These are phyloP conservation scores for Oryza glaberrima DNA, from an alignment of 176 grass and related monocot species.

Conservation along the genomic window DNA sequence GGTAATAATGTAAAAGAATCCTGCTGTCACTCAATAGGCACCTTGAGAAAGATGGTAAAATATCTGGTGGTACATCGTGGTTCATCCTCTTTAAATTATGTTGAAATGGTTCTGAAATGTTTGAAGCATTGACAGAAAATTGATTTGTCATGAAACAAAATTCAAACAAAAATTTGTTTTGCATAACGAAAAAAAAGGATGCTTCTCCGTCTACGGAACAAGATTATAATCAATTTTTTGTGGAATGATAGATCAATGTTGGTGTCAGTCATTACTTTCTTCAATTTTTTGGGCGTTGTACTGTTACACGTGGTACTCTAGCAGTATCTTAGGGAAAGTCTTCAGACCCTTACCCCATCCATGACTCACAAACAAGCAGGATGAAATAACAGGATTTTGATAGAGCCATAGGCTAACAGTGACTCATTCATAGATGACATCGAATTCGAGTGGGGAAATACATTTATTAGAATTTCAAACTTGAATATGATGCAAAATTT, in stretches of 20 bases:
- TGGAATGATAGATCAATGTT: too few relatives aligned
- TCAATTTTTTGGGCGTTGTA: too few relatives aligned
- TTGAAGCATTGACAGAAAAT: not conserved
- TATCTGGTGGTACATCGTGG: not conserved
- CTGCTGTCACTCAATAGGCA: not conserved
- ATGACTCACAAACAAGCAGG: not conserved
- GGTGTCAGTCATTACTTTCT: too few relatives aligned
- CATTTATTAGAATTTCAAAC: slow-evolving; percentile 18
- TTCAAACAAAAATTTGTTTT: too few relatives aligned
- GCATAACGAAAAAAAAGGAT: too few relatives aligned
- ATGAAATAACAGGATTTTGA: not conserved
- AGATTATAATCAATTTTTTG: too few relatives aligned
- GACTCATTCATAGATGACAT: not conserved
- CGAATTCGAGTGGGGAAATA: slow-evolving; percentile 22
- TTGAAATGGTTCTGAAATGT: too few relatives aligned
- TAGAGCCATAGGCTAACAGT: not conserved
- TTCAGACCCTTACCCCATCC: not conserved
- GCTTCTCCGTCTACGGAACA: too few relatives aligned
- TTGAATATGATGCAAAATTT: slow-evolving; percentile 41
- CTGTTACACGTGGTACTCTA: too few relatives aligned
- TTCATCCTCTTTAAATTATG: too few relatives aligned
- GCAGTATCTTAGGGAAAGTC: not conserved
- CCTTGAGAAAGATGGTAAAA: not conserved
- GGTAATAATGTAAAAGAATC: not conserved
- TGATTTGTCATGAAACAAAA: not conserved